A percentile compares a stretch with the other conserved stretches of the same genome.
phyloP scores from a whole-genome alignment of 371 early-diverging fungal species.

The Apophysomyces variabilis region DNA sequence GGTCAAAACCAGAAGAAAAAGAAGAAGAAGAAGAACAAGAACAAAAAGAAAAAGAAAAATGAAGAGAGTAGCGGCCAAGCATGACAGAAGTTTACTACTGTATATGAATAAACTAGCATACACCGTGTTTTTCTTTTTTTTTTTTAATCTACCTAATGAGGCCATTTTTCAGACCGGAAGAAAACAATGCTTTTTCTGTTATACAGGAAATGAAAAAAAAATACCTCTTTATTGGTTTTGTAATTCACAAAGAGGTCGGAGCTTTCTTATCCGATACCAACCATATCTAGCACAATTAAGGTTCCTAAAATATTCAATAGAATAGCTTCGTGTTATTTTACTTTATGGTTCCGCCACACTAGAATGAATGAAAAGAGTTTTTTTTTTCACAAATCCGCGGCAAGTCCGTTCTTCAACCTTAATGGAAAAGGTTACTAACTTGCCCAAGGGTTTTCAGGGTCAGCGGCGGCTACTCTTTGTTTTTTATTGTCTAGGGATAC shows the following conservation, averaged over 20 bases:
- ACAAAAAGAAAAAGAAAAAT: conserved; percentile 21
- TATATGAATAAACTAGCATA: neutral
- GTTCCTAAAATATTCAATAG: neutral
- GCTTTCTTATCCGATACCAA: neutral
- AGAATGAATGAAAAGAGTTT: neutral
- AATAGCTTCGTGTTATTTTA: neutral
- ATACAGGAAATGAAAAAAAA: neutral
- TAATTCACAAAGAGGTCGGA: neutral
- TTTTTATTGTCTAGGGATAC: no score
- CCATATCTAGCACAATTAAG: neutral
- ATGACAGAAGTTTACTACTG: neutral
- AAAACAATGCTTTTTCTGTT: neutral
- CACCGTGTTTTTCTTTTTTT: no score
- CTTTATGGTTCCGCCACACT: neutral
- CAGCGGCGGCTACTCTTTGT: no score
- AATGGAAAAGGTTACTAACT: no score
- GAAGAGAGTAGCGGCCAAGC: neutral
- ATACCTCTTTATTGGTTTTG: neutral
- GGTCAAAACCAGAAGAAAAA: conserved; percentile 23
- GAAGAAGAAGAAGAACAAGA: conserved; percentile 21
- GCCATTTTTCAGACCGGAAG: neutral
- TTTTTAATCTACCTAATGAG: no score
- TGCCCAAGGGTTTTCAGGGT: no score
- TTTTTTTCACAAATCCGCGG: neutral
- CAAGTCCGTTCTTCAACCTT: neutral